Evolutionary conservation across 345 rosid genomes (phyloP).

Genomic region (Rhodamnia argentea): DNA sequence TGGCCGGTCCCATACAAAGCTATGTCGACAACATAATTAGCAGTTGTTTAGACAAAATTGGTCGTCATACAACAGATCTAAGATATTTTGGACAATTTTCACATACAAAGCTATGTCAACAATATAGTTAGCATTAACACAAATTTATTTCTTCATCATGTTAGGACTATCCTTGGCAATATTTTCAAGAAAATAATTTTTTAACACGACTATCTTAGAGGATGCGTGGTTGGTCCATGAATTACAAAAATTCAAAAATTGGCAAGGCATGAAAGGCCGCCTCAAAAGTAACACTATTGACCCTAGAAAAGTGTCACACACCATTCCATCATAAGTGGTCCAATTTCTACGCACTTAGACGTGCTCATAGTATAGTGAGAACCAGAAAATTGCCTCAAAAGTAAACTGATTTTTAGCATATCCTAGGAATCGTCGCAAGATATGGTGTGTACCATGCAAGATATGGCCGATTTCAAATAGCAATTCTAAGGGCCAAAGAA

Average conservation of each 20-base stretch:
- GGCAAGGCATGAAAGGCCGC: not conserved
- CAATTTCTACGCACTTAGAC: not conserved
- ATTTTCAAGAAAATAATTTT: not conserved
- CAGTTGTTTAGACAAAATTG: not conserved
- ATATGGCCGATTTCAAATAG: not conserved
- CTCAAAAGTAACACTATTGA: not conserved
- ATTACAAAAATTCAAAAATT: not conserved
- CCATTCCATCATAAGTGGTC: not conserved
- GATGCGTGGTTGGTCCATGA: not conserved
- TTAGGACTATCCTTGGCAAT: not conserved
- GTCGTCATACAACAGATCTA: rapidly evolving
- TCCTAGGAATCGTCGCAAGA: not conserved
- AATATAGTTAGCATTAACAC: not conserved
- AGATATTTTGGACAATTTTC: not conserved
- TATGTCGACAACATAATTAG: not conserved
- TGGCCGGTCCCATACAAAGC: not conserved
- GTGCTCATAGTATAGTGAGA: not conserved
- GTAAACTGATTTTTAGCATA: not conserved
- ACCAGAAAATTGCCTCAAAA: not conserved
- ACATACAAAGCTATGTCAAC: not conserved
- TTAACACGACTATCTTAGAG: not conserved
- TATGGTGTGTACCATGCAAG: not conserved
- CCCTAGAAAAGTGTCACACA: not conserved
- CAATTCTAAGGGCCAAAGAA: not conserved
- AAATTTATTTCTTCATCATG: not conserved